phyloP scores from a whole-genome alignment of 2,329 filamentous ascomycete genomes.

The Trichoderma sp. region DNA sequence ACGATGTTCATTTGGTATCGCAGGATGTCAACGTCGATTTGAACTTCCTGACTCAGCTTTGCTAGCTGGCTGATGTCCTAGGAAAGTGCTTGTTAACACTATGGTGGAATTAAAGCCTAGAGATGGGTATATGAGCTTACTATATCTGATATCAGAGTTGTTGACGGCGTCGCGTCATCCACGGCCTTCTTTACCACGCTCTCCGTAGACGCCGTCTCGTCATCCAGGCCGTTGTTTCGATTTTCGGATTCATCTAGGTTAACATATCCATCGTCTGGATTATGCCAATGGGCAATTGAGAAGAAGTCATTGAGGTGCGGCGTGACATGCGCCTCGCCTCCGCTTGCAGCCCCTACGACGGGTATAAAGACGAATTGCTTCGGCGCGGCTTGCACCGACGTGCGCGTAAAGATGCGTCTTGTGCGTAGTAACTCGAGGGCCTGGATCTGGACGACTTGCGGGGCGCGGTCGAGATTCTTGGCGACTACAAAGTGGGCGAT shows the following conservation, averaged over 20 bases:
- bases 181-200: conserved; percentile 49
- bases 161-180: conserved; percentile 28
- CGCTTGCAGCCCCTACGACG: conserved; percentile 57
- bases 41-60: conserved; percentile 58
- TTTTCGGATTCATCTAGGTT: conserved; percentile 67
- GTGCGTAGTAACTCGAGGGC: conserved; percentile 76
- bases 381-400: conserved; percentile 71
- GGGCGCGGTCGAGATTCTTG: conserved; percentile 73
- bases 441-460: conserved; percentile 80
- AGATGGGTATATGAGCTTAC: conserved; percentile 37
- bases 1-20: conserved; percentile 87
- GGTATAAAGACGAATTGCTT: conserved; percentile 79
- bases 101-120: neutral
- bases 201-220: conserved; percentile 41
- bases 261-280: conserved; percentile 68
- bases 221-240: conserved; percentile 28
- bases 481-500: conserved; percentile 85
- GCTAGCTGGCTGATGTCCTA: conserved; percentile 62
- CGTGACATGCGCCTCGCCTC: conserved; percentile 52
- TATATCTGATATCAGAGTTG: conserved; percentile 45
- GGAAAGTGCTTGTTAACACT: conserved; percentile 28
- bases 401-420: conserved; percentile 74
- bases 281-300: conserved; percentile 85
- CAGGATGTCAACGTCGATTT: conserved; percentile 72
- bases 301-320: conserved; percentile 76